Evolutionary conservation across 2,329 filamentous ascomycete genomes (phyloP), one percentile per base, ranked within the genome.

Genomic region (Aspergillus piperis): DNA sequence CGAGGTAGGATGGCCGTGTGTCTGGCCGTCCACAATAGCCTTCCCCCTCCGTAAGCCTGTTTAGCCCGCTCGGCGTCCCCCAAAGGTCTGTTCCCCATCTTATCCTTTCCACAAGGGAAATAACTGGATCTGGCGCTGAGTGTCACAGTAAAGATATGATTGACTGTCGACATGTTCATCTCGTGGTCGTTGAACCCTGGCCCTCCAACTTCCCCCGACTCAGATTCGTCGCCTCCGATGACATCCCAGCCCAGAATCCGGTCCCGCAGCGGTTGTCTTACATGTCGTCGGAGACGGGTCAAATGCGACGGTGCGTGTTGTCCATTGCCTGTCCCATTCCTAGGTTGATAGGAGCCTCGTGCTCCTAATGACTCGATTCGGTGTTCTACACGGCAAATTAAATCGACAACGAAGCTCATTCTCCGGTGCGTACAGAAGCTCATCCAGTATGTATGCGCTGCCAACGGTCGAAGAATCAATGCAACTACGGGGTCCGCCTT

Each of bases 271-370:
- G 57, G 57, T 50, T 58, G 57, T 21, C 39, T 53, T 36, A 58
- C 57, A 11, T 58, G 57, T 51, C 57, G 57, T 11, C 50, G 57
- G 30, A 54, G 57, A 53, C 57, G 50, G n/a, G 49, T 58, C 17
- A 54, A 58, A 25, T 58, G 57, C 41, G 57, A 58, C n/a, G 57
- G 57, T 58, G 41, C 30, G 57, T 48, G 13, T 30, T 50, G 21
- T 49, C 8, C 13, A 25, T 49, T 49, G n/a, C 47, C 47, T 50
- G 25, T 30, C 8, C 15, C 2, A 8, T 30, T 21, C 21, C 38
- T 19, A 11, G 32, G 21, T 32, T 19, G 17, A 38, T 7, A 19
- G 13, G 27, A 36, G 32, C 32, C 32, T 36, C 32, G 32, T 36
- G 32, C 32, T 36, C 11, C 32, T 15, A 2, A 36, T 36, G 11